Conservation (phyloP, 75 land plant genomes). For the Gnetum montanum region DNA sequence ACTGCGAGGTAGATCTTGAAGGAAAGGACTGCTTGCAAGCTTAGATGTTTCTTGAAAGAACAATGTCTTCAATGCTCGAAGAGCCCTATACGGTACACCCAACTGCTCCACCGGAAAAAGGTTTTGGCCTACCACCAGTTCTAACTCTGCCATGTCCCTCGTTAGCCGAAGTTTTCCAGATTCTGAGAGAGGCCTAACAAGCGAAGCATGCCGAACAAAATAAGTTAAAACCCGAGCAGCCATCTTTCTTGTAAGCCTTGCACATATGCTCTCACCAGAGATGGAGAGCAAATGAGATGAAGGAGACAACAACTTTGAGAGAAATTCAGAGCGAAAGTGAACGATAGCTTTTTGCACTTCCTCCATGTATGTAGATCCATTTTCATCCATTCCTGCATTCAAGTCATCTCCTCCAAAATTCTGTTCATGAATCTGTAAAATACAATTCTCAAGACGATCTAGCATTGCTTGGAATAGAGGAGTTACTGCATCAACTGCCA, state of each 20-base stretch:
- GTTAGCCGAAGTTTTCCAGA: constrained; percentile 86
- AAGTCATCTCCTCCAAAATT: constrained; percentile 44
- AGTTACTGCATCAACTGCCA: constrained; percentile 82
- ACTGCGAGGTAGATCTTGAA: constrained; percentile 77
- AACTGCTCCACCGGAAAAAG: constrained; percentile 94
- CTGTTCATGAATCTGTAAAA: constrained; percentile 87
- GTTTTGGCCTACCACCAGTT: constrained; percentile 88
- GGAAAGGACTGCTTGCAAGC: constrained; percentile 60
- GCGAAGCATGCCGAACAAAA: constrained; percentile 86
- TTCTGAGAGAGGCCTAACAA: constrained; percentile 96
- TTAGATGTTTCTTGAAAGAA: constrained; percentile 87
- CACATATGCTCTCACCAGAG: constrained; percentile 64
- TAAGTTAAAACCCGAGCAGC: constrained; percentile 79
- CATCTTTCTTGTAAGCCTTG: constrained; percentile 76
- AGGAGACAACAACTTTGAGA: constrained; percentile 63
- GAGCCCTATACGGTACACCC: constrained; percentile 86
- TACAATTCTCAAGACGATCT: constrained; percentile 77
- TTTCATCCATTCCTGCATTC: constrained; percentile 68
- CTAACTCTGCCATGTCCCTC: constrained; percentile 94
- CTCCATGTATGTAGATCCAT: constrained; percentile 79
- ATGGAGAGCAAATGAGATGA: constrained; percentile 31
- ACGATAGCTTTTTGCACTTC: constrained; percentile 66
- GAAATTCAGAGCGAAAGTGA: constrained; percentile 80
- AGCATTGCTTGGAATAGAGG: constrained; percentile 90
- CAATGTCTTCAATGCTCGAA: constrained; percentile 79